Evolutionary conservation across 768 basidiomycete species (phyloP).

Genomic region (Termitomyces sp.): DNA sequence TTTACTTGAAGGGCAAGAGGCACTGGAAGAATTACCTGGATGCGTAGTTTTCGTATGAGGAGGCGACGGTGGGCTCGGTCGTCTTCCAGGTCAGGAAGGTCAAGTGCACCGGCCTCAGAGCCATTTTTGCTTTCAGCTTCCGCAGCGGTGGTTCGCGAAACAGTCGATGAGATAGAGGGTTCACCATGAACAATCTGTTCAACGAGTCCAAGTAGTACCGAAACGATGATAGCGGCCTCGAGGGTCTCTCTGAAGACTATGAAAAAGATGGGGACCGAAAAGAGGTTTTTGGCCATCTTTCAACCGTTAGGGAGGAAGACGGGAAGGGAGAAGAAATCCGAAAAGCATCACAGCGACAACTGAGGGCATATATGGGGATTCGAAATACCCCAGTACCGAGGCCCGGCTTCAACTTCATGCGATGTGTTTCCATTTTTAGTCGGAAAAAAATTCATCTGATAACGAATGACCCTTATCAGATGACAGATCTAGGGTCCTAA

Average conservation of each 20-base stretch:
- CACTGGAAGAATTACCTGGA: constrained; percentile 42
- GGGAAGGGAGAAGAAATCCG: background rate
- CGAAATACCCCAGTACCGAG: background rate
- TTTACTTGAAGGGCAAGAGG: background rate
- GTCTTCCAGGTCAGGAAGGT: constrained; percentile 19
- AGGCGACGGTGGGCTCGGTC: constrained; percentile 31
- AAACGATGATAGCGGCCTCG: constrained; percentile 89
- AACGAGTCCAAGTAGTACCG: constrained; percentile 88
- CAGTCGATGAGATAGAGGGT: constrained; percentile 14
- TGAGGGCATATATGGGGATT: constrained; percentile 3
- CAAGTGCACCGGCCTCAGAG: constrained; percentile 8
- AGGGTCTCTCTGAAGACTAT: constrained; percentile 94
- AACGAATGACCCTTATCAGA: constrained; percentile 21
- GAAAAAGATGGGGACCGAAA: constrained; percentile 93
- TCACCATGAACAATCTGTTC: constrained; percentile 69
- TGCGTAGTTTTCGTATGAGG: constrained; percentile 63
- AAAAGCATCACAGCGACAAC: background rate
- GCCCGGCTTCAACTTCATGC: background rate
- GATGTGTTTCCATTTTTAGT: background rate
- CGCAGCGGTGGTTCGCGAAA: constrained; percentile 6
- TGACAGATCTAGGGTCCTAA: constrained; percentile 18
- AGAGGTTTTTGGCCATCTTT: constrained; percentile 68
- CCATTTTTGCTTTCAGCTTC: constrained; percentile 24
- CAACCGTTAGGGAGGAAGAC: constrained; percentile 4
- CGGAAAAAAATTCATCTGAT: constrained; percentile 18